Evolutionary conservation across 306 rosid species (phyloP), one percentile per base, ranked within the genome.

Genomic region (Lablab purpureus): DNA sequence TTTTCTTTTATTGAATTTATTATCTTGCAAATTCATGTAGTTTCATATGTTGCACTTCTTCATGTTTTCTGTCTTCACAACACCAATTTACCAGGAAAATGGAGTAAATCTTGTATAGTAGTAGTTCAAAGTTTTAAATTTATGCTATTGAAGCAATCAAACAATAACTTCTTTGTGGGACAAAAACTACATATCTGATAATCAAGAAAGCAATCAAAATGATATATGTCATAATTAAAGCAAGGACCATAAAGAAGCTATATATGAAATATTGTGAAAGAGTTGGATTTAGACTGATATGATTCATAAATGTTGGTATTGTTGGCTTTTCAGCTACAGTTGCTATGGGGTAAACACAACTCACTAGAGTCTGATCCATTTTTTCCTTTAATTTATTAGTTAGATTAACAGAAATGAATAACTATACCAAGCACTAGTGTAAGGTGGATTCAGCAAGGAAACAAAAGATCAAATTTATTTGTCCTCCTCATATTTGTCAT

Each of bases 391-490:
- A 60, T 73, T 51, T 55, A 59, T 78, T 66, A 25, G 67, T 67
- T 27, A 55, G 80, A 72, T 64, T 32, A 64, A 83, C 22, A 65
- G 4, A 28, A 71, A 62, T 46, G 56, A 34, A 62, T 49, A 69
- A 81, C 10, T 77, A 41, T 69, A 73, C 76, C 68, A 80, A 68
- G 72, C 46, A 55, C 64, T 58, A 30, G 79, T 62, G 59, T 74
- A 85, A 73, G 80, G 75, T 77, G 71, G 41, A 85, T 58, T 70
- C 56, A 43, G 47, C 73, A 70, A 79, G 68, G 71, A 79, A 65
- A 79, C 80, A 82, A 78, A 82, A 69, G 49, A 70, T 71, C 45
- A 67, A n/a, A n/a, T n/a, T 68, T 67, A 79, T 76, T 64, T 63
- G 79, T 63, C 34, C 5, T 55, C 51, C 34, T 65, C 28, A 52